Conservation (phyloP, 352 stramenopile genomes). For the Pythium volutum region DNA sequence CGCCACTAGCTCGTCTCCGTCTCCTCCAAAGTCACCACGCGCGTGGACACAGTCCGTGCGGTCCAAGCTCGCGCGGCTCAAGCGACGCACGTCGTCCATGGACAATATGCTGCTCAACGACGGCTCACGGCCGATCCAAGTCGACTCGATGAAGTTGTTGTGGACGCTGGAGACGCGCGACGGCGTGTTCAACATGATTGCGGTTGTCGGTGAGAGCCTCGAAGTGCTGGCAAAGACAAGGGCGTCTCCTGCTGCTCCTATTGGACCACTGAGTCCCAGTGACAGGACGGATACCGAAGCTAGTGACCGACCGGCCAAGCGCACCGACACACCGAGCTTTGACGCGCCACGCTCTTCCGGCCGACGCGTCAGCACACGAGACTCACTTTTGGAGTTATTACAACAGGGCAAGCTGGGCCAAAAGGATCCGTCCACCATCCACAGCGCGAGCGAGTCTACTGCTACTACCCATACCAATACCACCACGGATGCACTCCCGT, state of each 20-base stretch:
- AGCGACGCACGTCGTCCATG: slow-evolving; percentile 62
- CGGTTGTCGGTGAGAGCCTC: slow-evolving; percentile 49
- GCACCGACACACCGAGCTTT: background rate
- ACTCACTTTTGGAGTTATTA: slow-evolving; percentile 66
- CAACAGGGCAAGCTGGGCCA: slow-evolving; percentile 72
- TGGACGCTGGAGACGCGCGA: slow-evolving; percentile 81
- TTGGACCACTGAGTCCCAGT: background rate
- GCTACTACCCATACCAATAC: slow-evolving; percentile 15
- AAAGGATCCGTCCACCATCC: slow-evolving; percentile 21
- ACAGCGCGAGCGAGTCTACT: slow-evolving; percentile 16
- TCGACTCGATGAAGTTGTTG: slow-evolving; percentile 77
- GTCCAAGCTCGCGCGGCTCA: slow-evolving; percentile 47
- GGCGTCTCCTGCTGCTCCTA: slow-evolving; percentile 10
- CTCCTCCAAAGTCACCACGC: slow-evolving; percentile 37
- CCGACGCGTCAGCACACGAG: slow-evolving; percentile 46
- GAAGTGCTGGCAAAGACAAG: slow-evolving; percentile 32
- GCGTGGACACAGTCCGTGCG: slow-evolving; percentile 57
- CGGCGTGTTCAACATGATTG: slow-evolving; percentile 66
- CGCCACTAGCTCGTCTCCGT: background rate
- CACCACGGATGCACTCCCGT: too few species aligned
- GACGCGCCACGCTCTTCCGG: background rate
- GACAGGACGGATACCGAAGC: background rate
- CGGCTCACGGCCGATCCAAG: slow-evolving; percentile 71
- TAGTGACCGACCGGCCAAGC: background rate
- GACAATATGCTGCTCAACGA: slow-evolving; percentile 72